Percentiles rank a stretch among this genome's conserved stretches.
phyloP scores from a whole-genome alignment of 805 yeast genomes.

The Wickerhamomyces queroliae region DNA sequence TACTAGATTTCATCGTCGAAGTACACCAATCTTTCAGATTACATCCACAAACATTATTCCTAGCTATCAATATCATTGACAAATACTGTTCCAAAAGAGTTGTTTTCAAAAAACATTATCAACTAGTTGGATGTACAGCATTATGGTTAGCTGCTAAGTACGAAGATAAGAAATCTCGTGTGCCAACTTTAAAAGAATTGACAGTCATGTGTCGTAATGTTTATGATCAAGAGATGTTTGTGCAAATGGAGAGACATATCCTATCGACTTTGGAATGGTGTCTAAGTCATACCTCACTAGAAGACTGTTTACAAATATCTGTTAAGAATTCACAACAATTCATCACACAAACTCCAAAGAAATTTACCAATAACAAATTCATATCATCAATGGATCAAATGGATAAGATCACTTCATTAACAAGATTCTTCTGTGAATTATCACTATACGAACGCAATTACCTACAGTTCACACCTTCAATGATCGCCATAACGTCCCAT shows the following conservation, averaged over 20 bases:
- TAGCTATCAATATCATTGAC: constrained; percentile 69
- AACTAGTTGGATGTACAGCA: constrained; percentile 78
- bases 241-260: constrained; percentile 78
- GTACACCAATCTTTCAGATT: constrained; percentile 53
- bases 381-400: constrained; percentile 1
- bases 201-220: constrained; percentile 59
- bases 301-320: constrained; percentile 22
- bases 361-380: constrained; percentile 10
- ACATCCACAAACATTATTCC: constrained; percentile 59
- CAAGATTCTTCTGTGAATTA: constrained; percentile 49
- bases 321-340: constrained; percentile 7
- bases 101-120: constrained; percentile 76
- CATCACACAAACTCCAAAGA: constrained; percentile 16
- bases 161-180: constrained; percentile 58
- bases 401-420: constrained; percentile 20
- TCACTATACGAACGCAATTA: constrained; percentile 45
- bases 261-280: constrained; percentile 68
- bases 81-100: constrained; percentile 79
- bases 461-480: constrained; percentile 37
- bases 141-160: constrained; percentile 84
- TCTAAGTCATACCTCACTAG: constrained; percentile 20
- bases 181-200: constrained; percentile 63
- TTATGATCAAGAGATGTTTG: constrained; percentile 56
- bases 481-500: constrained; percentile 44
- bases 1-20: constrained; percentile 74